These are phyloP conservation scores for Alternaria angustiovoidea DNA, from an alignment of 2,329 filamentous ascomycete species.

Conservation along the genomic window DNA sequence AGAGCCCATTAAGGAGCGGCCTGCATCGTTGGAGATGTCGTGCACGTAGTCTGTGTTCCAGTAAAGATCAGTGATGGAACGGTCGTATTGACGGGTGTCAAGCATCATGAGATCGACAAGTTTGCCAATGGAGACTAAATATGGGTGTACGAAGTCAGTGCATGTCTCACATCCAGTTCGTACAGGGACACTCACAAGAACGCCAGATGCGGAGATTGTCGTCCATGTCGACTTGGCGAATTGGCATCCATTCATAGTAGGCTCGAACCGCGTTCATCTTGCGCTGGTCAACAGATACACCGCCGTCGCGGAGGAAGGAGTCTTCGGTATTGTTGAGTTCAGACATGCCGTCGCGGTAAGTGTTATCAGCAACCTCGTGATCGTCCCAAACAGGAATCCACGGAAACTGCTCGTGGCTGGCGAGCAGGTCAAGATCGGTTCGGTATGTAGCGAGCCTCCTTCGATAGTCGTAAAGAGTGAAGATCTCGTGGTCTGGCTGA, in stretches of 20 bases:
- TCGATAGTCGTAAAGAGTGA: conserved; percentile 56
- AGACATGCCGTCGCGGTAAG: conserved; percentile 51
- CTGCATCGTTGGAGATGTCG: conserved; percentile 70
- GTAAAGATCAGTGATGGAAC: conserved; percentile 54
- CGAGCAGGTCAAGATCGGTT: conserved; percentile 51
- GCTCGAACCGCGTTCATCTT: conserved; percentile 59
- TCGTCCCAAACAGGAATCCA: conserved; percentile 60
- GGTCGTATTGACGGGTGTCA: conserved; percentile 55
- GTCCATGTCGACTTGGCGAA: conserved; percentile 55
- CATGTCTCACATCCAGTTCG: too few species aligned
- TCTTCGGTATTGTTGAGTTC: conserved; percentile 55
- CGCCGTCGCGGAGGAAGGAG: conserved; percentile 51
- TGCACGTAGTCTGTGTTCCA: conserved; percentile 71
- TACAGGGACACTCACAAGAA: conserved; percentile 24
- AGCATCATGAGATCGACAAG: conserved; percentile 55
- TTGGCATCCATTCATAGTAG: conserved; percentile 57
- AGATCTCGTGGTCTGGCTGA: conserved; percentile 49
- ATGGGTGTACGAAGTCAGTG: too few species aligned
- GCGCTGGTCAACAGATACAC: conserved; percentile 53
- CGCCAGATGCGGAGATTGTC: conserved; percentile 55
- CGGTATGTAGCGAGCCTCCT: conserved; percentile 52
- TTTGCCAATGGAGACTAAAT: conserved; percentile 48
- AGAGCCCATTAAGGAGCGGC: conserved; percentile 74
- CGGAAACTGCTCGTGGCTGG: conserved; percentile 51
- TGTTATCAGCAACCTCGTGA: conserved; percentile 53